Evolutionary conservation across 2,329 filamentous ascomycete genomes (phyloP).

Genomic region (Cordyceps cicadae): DNA sequence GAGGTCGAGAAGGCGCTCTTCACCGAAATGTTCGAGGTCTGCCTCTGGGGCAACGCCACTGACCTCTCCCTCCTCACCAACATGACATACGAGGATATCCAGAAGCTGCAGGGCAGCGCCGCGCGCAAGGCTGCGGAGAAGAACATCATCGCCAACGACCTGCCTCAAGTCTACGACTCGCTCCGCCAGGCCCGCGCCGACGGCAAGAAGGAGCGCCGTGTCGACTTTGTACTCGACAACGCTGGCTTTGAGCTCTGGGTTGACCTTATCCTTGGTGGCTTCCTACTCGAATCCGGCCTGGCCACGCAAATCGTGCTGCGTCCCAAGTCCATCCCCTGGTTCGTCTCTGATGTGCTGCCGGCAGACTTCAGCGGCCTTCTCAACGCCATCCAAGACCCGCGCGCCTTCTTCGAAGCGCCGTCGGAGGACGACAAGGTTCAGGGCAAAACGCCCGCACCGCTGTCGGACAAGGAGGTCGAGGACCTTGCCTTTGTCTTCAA

Average conservation of each 20-base stretch:
- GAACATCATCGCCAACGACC: conserved; percentile 87
- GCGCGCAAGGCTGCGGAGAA: conserved; percentile 80
- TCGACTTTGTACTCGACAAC: conserved; percentile 95
- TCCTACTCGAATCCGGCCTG: conserved; percentile 73
- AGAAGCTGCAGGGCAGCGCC: conserved; percentile 85
- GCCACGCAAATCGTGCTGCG: conserved; percentile 84
- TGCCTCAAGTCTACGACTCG: conserved; percentile 61
- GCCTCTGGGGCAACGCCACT: conserved; percentile 94
- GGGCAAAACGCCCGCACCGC: conserved; percentile 48
- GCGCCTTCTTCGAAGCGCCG: conserved; percentile 67
- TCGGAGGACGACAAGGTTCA: conserved; percentile 57
- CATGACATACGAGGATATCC: conserved; percentile 89
- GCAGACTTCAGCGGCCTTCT: conserved; percentile 78
- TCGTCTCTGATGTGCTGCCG: conserved; percentile 90
- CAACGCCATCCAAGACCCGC: conserved; percentile 67
- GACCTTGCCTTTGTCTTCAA: conserved; percentile 71
- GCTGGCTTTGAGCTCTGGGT: conserved; percentile 96
- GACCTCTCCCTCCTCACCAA: conserved; percentile 86
- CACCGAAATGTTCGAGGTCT: conserved; percentile 90
- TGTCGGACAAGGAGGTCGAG: conserved; percentile 58
- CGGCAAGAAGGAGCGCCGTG: conserved; percentile 59
- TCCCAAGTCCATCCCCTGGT: conserved; percentile 95
- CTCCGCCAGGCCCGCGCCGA: conserved; percentile 57
- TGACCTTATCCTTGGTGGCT: conserved; percentile 85
- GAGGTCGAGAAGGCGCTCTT: conserved; percentile 73